A percentile compares a stretch with the other conserved stretches of the same genome.
These are phyloP conservation scores for Daldinia loculata DNA, from an alignment of 495 filamentous ascomycete species.

Conservation along the genomic window DNA sequence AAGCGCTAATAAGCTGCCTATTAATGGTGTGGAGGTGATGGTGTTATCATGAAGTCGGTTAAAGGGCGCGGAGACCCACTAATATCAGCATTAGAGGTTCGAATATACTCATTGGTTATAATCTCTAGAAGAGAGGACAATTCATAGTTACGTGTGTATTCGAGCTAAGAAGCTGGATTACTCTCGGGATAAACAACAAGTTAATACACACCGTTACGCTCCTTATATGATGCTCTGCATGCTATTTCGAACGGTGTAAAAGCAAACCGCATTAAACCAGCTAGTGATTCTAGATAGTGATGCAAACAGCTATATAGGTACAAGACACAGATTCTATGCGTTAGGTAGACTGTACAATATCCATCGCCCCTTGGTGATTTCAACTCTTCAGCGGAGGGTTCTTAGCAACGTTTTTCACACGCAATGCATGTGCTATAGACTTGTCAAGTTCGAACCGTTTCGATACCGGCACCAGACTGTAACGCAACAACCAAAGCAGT, in stretches of 20 bases:
- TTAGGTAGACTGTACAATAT: background rate
- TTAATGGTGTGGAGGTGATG: constrained; percentile 9
- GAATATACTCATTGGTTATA: background rate
- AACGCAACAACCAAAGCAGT: constrained; percentile 54
- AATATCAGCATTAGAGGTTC: background rate
- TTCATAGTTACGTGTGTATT: background rate
- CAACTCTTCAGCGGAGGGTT: background rate
- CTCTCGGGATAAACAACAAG: background rate
- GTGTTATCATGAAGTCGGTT: constrained; percentile 6
- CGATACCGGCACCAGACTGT: constrained; percentile 41
- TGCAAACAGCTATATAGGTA: background rate
- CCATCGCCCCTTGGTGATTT: background rate
- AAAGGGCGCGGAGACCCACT: constrained; percentile 27
- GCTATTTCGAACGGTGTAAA: background rate
- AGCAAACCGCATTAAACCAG: background rate
- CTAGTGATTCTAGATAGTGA: background rate
- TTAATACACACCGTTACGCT: background rate
- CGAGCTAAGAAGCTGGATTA: background rate
- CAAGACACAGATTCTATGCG: background rate
- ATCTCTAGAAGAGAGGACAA: background rate
- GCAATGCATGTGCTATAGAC: background rate
- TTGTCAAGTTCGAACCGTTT: constrained; percentile 29
- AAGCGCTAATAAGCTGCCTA: constrained; percentile 7
- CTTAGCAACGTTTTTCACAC: background rate
- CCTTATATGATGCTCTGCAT: background rate